These are phyloP conservation scores for Rickenella mellea DNA, from an alignment of 768 basidiomycete genomes.

Conservation along the genomic window DNA sequence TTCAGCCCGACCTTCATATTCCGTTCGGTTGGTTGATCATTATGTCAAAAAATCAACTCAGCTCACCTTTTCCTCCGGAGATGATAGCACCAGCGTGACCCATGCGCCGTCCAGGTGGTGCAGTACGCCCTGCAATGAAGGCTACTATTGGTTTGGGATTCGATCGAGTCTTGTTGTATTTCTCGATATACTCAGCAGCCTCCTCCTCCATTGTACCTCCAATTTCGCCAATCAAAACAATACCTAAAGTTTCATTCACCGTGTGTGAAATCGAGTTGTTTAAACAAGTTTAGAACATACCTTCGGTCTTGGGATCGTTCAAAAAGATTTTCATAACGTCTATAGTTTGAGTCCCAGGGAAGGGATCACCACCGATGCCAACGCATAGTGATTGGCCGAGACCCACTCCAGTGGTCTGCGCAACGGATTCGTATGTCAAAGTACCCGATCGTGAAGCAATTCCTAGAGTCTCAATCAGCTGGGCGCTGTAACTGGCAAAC, in stretches of 20 bases:
- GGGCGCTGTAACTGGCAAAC: neutral
- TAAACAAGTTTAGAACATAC: constrained; percentile 27
- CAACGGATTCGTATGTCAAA: constrained; percentile 97
- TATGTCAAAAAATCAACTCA: neutral
- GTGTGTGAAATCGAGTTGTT: constrained; percentile 5
- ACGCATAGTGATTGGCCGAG: constrained; percentile 95
- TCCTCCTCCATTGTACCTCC: constrained; percentile 99
- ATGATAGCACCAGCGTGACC: constrained; percentile 98
- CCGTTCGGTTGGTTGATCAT: neutral
- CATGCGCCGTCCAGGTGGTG: constrained; percentile 97
- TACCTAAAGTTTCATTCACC: constrained; percentile 38
- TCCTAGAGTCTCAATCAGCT: constrained; percentile 36
- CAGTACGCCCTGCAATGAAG: constrained; percentile 96
- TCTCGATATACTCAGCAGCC: constrained; percentile 90
- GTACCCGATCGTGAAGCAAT: constrained; percentile 95
- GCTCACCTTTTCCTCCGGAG: constrained; percentile 86
- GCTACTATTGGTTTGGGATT: constrained; percentile 93
- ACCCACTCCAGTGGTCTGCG: constrained; percentile 91
- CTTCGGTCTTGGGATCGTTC: constrained; percentile 88
- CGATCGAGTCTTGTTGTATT: constrained; percentile 80
- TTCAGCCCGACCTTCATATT: constrained; percentile 65
- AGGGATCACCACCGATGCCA: constrained; percentile 96
- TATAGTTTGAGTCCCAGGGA: constrained; percentile 91
- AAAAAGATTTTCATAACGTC: constrained; percentile 96
- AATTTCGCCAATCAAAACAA: constrained; percentile 98